These are phyloP conservation scores for Geotrichum histeridarum DNA, from an alignment of 1,139 yeast species.

Conservation along the genomic window DNA sequence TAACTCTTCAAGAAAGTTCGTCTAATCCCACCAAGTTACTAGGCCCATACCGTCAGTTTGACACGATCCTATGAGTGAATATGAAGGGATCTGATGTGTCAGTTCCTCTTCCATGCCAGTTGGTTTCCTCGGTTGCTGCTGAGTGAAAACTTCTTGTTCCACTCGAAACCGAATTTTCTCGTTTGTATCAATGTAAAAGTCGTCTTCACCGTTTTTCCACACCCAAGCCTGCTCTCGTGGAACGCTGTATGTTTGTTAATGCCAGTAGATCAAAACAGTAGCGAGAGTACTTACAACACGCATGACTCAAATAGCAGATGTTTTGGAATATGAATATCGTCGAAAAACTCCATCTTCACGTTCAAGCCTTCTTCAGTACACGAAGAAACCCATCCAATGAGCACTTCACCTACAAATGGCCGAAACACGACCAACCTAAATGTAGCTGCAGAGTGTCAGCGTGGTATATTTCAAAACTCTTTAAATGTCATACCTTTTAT, in stretches of 20 bases:
- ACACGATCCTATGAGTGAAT: conserved; percentile 83
- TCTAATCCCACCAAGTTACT: conserved; percentile 87
- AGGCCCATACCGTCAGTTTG: conserved; percentile 96
- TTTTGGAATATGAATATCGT: conserved; percentile 85
- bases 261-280: not conserved
- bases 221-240: conserved; percentile 86
- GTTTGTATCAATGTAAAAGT: conserved; percentile 77
- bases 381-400: conserved; percentile 89
- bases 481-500: conserved; percentile 44
- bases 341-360: conserved; percentile 77
- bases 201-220: conserved; percentile 64
- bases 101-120: conserved; percentile 44
- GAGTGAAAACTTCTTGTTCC: conserved; percentile 81
- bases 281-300: conserved; percentile 41
- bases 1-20: not conserved
- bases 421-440: conserved; percentile 80
- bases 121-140: conserved; percentile 64
- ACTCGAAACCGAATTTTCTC: conserved; percentile 87
- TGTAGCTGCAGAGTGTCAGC: conserved; percentile 39
- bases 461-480: not conserved
- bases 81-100: conserved; percentile 51
- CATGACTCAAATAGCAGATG: conserved; percentile 75
- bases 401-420: conserved; percentile 91
- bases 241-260: conserved; percentile 21
- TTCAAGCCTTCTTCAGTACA: conserved; percentile 84